phyloP scores from a whole-genome alignment of 371 early-diverging fungal genomes.

The Haplosporangium sp. region DNA sequence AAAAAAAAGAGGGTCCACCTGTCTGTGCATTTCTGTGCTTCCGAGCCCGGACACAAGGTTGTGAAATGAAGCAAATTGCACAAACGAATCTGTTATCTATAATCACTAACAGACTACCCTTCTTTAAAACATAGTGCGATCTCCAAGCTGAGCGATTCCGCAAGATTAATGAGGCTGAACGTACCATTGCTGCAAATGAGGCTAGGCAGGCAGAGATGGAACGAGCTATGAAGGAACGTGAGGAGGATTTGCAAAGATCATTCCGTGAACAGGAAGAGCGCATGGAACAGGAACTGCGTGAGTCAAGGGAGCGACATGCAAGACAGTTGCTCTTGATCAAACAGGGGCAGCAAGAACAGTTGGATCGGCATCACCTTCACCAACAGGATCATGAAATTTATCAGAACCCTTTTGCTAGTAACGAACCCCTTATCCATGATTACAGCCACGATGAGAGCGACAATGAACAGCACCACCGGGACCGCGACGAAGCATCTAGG shows the following conservation, averaged over 20 bases:
- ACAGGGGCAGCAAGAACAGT: constrained; percentile 4
- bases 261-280: constrained; percentile 27
- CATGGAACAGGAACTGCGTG: constrained; percentile 18
- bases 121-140: background rate
- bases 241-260: constrained; percentile 21
- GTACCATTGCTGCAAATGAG: constrained; percentile 23
- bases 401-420: constrained; percentile 29
- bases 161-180: constrained; percentile 20
- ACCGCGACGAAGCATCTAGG: background rate
- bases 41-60: background rate
- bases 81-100: background rate
- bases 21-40: too few species aligned
- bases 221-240: constrained; percentile 28
- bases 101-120: background rate
- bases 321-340: background rate
- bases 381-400: constrained; percentile 20
- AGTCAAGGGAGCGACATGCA: constrained; percentile 14
- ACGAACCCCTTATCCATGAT: constrained; percentile 15
- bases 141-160: constrained; percentile 16
- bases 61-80: background rate
- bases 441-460: background rate
- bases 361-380: background rate
- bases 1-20: too few species aligned
- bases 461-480: background rate
- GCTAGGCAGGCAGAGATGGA: constrained; percentile 34